Percentiles rank a stretch among this genome's conserved stretches.
These are phyloP conservation scores for Elaeis guineensis DNA, from an alignment of 176 grass and related monocot genomes.

Conservation along the genomic window DNA sequence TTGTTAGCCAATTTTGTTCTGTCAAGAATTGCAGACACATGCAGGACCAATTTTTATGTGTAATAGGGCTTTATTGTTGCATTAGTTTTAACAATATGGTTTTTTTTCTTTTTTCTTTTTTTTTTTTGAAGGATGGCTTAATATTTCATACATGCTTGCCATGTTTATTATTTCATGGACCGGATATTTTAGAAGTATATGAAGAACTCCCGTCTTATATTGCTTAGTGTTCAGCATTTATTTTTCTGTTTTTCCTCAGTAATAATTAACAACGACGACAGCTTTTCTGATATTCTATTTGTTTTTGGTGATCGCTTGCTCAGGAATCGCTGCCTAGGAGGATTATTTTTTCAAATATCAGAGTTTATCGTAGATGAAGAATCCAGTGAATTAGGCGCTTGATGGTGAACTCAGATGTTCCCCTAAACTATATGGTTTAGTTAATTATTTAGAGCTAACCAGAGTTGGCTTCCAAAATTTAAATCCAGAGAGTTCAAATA, in stretches of 20 bases:
- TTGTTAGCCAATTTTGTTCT: too few relatives aligned
- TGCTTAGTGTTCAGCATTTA: background rate
- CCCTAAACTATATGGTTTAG: slow-evolving; percentile 65
- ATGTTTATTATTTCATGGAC: too few relatives aligned
- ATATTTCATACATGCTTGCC: too few relatives aligned
- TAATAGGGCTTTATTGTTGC: too few relatives aligned
- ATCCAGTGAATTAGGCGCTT: slow-evolving; percentile 45
- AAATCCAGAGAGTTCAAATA: slow-evolving; percentile 46
- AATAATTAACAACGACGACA: background rate
- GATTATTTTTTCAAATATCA: slow-evolving; percentile 45
- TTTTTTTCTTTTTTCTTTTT: too few relatives aligned
- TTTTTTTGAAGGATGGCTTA: too few relatives aligned
- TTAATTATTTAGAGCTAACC: slow-evolving; percentile 63
- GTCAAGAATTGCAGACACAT: too few relatives aligned
- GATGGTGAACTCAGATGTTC: slow-evolving; percentile 51
- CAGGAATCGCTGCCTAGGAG: slow-evolving; percentile 61
- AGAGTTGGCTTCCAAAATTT: slow-evolving; percentile 51
- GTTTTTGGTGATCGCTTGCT: slow-evolving; percentile 10
- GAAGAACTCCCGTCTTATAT: too few relatives aligned
- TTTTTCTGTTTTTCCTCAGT: background rate
- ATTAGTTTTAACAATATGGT: too few relatives aligned
- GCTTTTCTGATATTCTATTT: slow-evolving; percentile 20
- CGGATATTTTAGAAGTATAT: too few relatives aligned
- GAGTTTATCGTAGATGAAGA: slow-evolving; percentile 45
- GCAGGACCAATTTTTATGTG: too few relatives aligned